Conservation (phyloP, 345 rosid species). For the Cardamine resedifolia region DNA sequence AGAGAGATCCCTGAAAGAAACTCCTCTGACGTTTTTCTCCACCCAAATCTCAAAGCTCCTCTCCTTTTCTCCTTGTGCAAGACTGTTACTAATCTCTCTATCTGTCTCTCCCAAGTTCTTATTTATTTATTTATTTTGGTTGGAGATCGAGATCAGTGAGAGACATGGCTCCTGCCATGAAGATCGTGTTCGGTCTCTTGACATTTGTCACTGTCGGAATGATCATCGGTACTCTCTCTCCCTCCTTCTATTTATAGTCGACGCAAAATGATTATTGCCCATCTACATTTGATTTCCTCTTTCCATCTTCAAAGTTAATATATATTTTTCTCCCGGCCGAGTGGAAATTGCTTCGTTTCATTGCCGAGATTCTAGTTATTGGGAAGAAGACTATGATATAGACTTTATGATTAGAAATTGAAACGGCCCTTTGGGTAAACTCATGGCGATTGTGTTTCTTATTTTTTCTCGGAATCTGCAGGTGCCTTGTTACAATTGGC, state of each 20-base stretch:
- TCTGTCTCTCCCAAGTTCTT: neutral
- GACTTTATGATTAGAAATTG: slow-evolving; percentile 14
- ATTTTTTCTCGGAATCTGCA: slow-evolving; percentile 41
- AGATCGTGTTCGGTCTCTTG: slow-evolving; percentile 70
- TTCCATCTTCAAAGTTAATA: neutral
- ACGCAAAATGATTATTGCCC: neutral
- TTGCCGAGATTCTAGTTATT: slow-evolving; percentile 11
- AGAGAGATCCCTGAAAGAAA: slow-evolving; percentile 26
- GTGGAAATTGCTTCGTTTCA: neutral
- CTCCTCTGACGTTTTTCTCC: slow-evolving; percentile 35
- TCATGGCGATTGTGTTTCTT: slow-evolving; percentile 25
- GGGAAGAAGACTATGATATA: slow-evolving; percentile 11
- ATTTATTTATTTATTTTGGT: neutral
- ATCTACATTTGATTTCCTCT: neutral
- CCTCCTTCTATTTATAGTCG: slow-evolving; percentile 15
- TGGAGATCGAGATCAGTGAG: slow-evolving; percentile 19
- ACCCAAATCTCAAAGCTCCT: slow-evolving; percentile 28
- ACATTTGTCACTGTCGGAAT: slow-evolving; percentile 89
- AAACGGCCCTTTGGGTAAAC: slow-evolving; percentile 23
- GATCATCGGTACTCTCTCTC: slow-evolving; percentile 63
- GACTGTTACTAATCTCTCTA: slow-evolving; percentile 21
- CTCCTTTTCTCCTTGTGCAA: neutral
- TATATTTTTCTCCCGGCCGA: neutral
- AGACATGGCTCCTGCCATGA: slow-evolving; percentile 70
- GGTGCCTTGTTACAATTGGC: slow-evolving; percentile 90